Evolutionary conservation across 2,329 filamentous ascomycete genomes (phyloP).

Genomic region (Aspergillus sergii): DNA sequence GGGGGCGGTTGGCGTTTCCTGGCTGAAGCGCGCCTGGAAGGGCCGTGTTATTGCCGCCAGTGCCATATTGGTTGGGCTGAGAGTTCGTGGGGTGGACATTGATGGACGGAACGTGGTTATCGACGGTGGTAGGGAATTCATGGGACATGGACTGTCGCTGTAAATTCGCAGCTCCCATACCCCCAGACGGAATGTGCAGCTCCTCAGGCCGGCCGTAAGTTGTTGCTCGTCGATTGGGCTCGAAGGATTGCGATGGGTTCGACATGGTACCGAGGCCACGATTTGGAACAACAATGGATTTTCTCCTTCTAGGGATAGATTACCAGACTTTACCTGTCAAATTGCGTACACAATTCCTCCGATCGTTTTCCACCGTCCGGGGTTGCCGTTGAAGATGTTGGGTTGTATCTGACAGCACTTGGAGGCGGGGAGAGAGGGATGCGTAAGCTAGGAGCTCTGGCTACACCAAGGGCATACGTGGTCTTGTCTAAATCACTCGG

Average conservation of each 20-base stretch:
- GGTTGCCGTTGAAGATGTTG: background rate
- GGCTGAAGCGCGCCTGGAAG: conserved; percentile 66
- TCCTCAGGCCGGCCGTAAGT: conserved; percentile 57
- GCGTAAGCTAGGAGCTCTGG: conserved; percentile 18
- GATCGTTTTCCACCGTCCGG: background rate
- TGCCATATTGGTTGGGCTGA: conserved; percentile 50
- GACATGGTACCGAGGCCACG: conserved; percentile 38
- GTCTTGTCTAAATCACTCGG: conserved; percentile 31
- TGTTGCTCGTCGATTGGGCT: conserved; percentile 51
- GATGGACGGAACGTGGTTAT: conserved; percentile 57
- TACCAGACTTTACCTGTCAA: background rate
- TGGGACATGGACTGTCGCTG: conserved; percentile 47
- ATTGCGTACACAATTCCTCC: conserved; percentile 2
- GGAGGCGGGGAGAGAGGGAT: conserved; percentile 7
- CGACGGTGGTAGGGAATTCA: conserved; percentile 54
- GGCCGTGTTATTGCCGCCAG: conserved; percentile 39
- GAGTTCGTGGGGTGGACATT: conserved; percentile 62
- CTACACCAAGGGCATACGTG: conserved; percentile 50
- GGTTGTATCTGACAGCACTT: background rate
- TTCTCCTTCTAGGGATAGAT: background rate
- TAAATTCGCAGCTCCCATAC: conserved; percentile 31
- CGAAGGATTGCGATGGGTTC: conserved; percentile 51
- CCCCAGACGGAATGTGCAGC: conserved; percentile 54
- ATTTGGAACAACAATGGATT: background rate
- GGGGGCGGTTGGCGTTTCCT: conserved; percentile 55